Evolutionary conservation across 495 filamentous ascomycete species (phyloP).

Genomic region (Aspergillus carlsbadensis): DNA sequence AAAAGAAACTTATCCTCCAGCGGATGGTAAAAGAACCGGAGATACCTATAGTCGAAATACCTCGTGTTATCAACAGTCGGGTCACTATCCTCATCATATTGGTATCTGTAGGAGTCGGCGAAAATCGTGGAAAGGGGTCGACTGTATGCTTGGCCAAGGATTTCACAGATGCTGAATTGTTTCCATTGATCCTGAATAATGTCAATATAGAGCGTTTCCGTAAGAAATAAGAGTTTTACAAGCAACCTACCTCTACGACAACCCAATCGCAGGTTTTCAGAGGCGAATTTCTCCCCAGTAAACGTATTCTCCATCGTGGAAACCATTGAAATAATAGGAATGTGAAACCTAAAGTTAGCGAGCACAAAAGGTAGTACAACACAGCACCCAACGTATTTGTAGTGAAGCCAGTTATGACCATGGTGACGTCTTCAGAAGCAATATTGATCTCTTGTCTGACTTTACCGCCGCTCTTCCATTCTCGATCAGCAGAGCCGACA

Average conservation of each 20-base stretch:
- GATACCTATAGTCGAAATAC: constrained; percentile 86
- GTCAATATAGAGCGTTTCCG: constrained; percentile 11
- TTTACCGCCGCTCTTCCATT: constrained; percentile 54
- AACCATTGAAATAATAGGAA: constrained; percentile 89
- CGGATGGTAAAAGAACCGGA: constrained; percentile 89
- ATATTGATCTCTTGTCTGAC: constrained; percentile 89
- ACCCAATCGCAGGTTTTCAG: constrained; percentile 82
- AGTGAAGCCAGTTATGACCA: constrained; percentile 86
- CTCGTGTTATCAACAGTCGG: constrained; percentile 70
- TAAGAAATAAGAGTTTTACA: not conserved
- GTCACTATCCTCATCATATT: constrained; percentile 81
- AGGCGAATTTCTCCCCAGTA: constrained; percentile 66
- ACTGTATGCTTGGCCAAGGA: constrained; percentile 69
- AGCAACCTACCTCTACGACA: constrained; percentile 67
- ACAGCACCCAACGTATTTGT: constrained; percentile 67
- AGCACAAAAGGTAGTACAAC: constrained; percentile 66
- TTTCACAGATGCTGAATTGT: constrained; percentile 71
- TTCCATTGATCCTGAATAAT: constrained; percentile 79
- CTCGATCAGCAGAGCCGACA: constrained; percentile 52
- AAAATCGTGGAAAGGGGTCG: constrained; percentile 86
- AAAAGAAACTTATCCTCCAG: constrained; percentile 83
- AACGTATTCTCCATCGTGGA: constrained; percentile 76
- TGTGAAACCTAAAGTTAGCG: constrained; percentile 69
- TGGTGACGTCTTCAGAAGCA: constrained; percentile 86
- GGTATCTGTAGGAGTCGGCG: constrained; percentile 54